These are phyloP conservation scores for Starmerella ratchasimensis DNA, from an alignment of 805 yeast species.

Conservation along the genomic window DNA sequence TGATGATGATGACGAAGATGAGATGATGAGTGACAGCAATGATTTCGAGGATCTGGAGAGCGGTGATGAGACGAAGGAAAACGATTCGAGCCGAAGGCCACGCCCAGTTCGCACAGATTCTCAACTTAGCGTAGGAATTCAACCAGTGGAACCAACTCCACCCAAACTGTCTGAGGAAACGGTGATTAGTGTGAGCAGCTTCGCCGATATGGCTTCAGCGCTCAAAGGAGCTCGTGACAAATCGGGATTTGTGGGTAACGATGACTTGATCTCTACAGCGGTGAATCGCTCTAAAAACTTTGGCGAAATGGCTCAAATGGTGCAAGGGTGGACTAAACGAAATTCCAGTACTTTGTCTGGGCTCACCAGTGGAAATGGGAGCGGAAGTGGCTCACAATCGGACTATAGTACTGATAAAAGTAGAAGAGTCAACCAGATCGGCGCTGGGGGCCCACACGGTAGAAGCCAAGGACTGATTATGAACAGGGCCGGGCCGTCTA, in stretches of 20 bases:
- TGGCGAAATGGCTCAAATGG: slow-evolving; percentile 17
- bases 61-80: slow-evolving; percentile 6
- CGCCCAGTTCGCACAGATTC: slow-evolving; percentile 1
- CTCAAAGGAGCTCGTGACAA: slow-evolving; percentile 15
- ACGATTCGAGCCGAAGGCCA: neutral
- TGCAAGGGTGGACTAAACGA: slow-evolving; percentile 12
- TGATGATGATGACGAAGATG: slow-evolving; percentile 13
- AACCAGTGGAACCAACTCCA: slow-evolving; percentile 20
- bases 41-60: slow-evolving; percentile 13
- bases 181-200: slow-evolving; percentile 19
- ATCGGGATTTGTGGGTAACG: slow-evolving; percentile 18
- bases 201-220: slow-evolving; percentile 21
- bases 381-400: no score
- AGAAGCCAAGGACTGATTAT: no score
- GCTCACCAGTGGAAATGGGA: no score
- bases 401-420: no score
- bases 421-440: no score
- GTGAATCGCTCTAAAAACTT: slow-evolving; percentile 15
- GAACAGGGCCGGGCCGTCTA: no score
- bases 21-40: slow-evolving; percentile 1
- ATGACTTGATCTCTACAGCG: slow-evolving; percentile 19
- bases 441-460: no score
- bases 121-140: slow-evolving; percentile 16
- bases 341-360: no score
- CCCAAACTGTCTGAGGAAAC: slow-evolving; percentile 21